Percentiles rank a stretch among this genome's conserved stretches.
Evolutionary conservation across 2,329 filamentous ascomycete species (phyloP).

Genomic region (Immersiporthe knoxdaviesiana): DNA sequence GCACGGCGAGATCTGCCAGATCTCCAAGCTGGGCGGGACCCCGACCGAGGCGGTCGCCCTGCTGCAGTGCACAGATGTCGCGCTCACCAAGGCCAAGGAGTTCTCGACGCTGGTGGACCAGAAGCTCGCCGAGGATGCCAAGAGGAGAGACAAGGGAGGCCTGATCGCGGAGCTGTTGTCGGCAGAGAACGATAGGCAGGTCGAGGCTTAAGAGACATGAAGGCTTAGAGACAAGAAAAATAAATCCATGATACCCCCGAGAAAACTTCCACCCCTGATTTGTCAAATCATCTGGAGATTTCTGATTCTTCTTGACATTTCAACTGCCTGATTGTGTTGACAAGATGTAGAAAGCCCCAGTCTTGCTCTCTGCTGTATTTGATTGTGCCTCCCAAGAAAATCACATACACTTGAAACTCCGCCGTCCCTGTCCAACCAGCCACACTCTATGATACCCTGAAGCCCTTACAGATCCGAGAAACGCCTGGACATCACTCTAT

Average conservation of each 20-base stretch:
- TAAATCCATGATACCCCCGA: constrained; percentile 44
- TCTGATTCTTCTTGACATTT: not conserved
- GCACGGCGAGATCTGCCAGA: constrained; percentile 87
- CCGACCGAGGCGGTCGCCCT: constrained; percentile 79
- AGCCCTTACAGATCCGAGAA: not conserved
- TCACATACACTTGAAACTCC: constrained; percentile 11
- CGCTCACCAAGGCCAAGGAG: constrained; percentile 78
- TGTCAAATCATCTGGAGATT: not conserved
- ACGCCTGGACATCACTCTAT: constrained; percentile 17
- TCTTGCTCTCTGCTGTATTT: not conserved
- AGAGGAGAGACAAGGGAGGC: constrained; percentile 77
- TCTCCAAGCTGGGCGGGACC: constrained; percentile 86
- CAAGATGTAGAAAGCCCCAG: not conserved
- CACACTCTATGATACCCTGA: not conserved
- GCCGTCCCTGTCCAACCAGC: not conserved
- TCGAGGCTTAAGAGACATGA: not conserved
- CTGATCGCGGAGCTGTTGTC: constrained; percentile 73
- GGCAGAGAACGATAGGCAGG: constrained; percentile 79
- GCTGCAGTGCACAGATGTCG: constrained; percentile 74
- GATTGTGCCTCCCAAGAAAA: not conserved
- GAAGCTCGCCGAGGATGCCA: constrained; percentile 76
- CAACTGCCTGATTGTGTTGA: not conserved
- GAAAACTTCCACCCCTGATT: not conserved
- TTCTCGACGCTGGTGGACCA: constrained; percentile 74
- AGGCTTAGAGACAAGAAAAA: not conserved